Evolutionary conservation across 2,329 filamentous ascomycete genomes (phyloP), one percentile per base, ranked within the genome.

Genomic region (Claviceps pusilla): DNA sequence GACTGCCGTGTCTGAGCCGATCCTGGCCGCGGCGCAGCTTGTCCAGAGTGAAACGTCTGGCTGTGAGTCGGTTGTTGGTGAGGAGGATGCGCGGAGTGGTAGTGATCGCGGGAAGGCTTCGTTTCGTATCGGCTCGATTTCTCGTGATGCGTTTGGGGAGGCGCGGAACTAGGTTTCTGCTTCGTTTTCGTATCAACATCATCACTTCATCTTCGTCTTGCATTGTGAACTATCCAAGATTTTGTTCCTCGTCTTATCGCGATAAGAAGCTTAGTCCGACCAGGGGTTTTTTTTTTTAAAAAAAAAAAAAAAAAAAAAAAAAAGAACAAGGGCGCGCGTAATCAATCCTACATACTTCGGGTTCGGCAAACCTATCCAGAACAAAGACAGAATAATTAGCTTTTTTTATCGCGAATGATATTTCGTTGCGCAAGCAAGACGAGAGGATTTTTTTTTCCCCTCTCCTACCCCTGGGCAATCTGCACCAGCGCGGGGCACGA

Each of bases 321-420:
- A 19, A 7, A 41, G 31, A 19, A 7, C n/a, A 28, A 7, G 47
- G 49, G 51, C 54, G 51, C 65, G 47, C 31, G 16, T 19, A n/a
- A 28, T 7, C 5, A 28, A 10, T 43, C 11, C 29, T 1, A 55
- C 69, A 58, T 73, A 84, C 82, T 70, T 89, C 85, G 47, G 86
- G 86, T 70, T 89, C 85, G 57, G 84, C 85, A 66, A 89, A 86
- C 63, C 82, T 86, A 28, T 46, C 4, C 14, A 39, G 19, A 51
- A 39, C 12, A 45, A 16, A 41, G 46, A 33, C 3, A 9, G 1
- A 6, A 29, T 2, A 24, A 29, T 50, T 50, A 50, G 48, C 19
- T 3, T 48, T 19, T 33, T 11, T 12, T 9, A 48, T 4, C 31
- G 7, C 7, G 16, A n/a, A 46, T 2, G 9, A 31, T 3, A 4